phyloP scores from a whole-genome alignment of 441 rosid species.

The Erodium trifolium region DNA sequence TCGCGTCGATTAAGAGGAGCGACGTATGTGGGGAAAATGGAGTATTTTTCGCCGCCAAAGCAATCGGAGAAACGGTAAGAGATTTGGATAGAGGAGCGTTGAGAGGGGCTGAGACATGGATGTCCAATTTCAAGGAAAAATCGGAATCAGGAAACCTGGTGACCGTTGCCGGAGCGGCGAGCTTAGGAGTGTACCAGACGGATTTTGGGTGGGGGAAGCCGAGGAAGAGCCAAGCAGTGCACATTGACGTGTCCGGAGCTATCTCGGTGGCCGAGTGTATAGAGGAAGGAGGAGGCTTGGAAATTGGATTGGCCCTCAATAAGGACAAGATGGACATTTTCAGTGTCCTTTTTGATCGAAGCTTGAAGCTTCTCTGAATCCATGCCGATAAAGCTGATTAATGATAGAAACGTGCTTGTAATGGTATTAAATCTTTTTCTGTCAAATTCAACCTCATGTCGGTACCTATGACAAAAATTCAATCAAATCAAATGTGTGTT shows the following conservation, averaged over 20 bases:
- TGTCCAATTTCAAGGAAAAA: neutral
- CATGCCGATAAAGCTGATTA: too few species aligned
- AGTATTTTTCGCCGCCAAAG: constrained; percentile 22
- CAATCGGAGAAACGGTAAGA: constrained; percentile 24
- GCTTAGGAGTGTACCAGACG: neutral
- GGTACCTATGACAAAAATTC: too few species aligned
- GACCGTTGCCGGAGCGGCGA: constrained; percentile 32
- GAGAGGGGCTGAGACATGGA: constrained; percentile 21
- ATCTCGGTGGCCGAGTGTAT: constrained; percentile 22
- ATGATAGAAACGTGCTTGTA: too few species aligned
- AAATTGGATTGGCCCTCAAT: constrained; percentile 30
- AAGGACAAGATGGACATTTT: constrained; percentile 25
- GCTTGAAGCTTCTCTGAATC: too few species aligned
- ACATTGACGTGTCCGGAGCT: constrained; percentile 19
- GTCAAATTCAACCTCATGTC: too few species aligned
- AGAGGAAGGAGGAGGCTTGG: constrained; percentile 31
- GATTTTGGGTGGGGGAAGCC: constrained; percentile 20
- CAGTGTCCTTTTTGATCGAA: constrained; percentile 9
- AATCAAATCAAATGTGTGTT: too few species aligned
- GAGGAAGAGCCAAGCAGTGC: constrained; percentile 11
- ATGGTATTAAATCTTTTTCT: too few species aligned
- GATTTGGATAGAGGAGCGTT: constrained; percentile 24
- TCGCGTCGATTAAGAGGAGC: constrained; percentile 12
- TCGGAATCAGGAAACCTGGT: constrained; percentile 11
- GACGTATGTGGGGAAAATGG: constrained; percentile 27